phyloP scores from a whole-genome alignment of 441 rosid genomes.

The Erodium texanum region DNA sequence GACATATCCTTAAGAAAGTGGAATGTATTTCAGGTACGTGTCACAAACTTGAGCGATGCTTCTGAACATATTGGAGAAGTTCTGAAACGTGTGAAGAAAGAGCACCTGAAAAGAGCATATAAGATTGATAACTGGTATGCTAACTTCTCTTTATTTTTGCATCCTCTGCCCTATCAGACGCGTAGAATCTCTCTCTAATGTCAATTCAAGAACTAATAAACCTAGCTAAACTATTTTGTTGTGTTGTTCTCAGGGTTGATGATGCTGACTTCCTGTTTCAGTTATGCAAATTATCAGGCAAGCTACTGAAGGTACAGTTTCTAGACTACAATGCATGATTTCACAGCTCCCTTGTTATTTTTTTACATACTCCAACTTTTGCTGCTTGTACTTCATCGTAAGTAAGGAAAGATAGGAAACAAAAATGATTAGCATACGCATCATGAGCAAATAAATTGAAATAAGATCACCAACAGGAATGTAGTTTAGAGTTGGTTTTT shows the following conservation, averaged over 20 bases:
- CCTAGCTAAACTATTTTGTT: not conserved
- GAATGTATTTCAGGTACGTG: slow-evolving; percentile 49
- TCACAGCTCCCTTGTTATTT: not conserved
- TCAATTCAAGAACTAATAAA: not conserved
- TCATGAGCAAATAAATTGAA: too few species aligned
- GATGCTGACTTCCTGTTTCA: slow-evolving; percentile 75
- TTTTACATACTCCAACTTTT: not conserved
- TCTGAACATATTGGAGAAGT: slow-evolving; percentile 89
- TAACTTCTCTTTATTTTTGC: slow-evolving; percentile 3
- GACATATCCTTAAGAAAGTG: not conserved
- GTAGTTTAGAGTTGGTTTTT: not conserved
- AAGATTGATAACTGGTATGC: slow-evolving; percentile 72
- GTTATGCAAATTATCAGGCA: slow-evolving; percentile 70
- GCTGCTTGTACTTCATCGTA: not conserved
- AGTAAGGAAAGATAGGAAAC: not conserved
- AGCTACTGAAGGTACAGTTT: slow-evolving; percentile 62
- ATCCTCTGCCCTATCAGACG: not conserved
- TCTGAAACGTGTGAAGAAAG: slow-evolving; percentile 78
- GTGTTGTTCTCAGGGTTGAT: slow-evolving; percentile 49
- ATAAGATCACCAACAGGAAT: too few species aligned
- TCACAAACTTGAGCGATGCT: slow-evolving; percentile 83
- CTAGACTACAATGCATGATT: slow-evolving; percentile 6
- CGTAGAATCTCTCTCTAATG: not conserved
- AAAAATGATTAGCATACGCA: too few species aligned
- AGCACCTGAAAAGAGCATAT: slow-evolving; percentile 78